Percentiles rank a stretch among this genome's conserved stretches.
These are phyloP conservation scores for Ganoderma resinaceum DNA, from an alignment of 1,284 basidiomycete species.

Conservation along the genomic window DNA sequence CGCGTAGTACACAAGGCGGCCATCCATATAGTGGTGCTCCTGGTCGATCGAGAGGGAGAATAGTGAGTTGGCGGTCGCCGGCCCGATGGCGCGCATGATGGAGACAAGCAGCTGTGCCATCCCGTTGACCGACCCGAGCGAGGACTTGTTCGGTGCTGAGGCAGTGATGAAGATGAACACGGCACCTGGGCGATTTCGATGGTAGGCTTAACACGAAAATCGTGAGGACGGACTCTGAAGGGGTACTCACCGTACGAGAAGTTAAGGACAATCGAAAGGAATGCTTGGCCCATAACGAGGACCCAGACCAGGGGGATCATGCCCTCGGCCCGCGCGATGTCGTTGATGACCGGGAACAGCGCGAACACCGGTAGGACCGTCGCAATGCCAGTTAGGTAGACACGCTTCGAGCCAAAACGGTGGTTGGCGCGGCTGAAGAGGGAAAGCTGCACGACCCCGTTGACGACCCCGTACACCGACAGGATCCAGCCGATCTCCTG, in stretches of 20 bases:
- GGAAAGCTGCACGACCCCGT: constrained; percentile 60
- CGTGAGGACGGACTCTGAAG: background rate
- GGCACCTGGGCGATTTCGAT: constrained; percentile 49
- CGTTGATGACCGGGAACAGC: constrained; percentile 62
- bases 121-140: constrained; percentile 61
- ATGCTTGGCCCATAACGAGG: constrained; percentile 57
- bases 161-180: constrained; percentile 60
- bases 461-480: constrained; percentile 57
- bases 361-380: constrained; percentile 57
- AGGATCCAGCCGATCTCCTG: constrained; percentile 40
- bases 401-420: constrained; percentile 55
- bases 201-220: background rate
- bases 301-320: constrained; percentile 53
- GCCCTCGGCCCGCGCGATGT: constrained; percentile 50
- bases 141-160: constrained; percentile 43
- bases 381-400: constrained; percentile 57
- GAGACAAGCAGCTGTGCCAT: constrained; percentile 62
- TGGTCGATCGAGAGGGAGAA: constrained; percentile 48
- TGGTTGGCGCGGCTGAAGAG: constrained; percentile 60
- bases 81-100: constrained; percentile 59
- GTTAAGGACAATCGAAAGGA: constrained; percentile 54
- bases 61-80: constrained; percentile 49
- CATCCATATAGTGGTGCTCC: constrained; percentile 57
- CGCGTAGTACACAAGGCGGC: constrained; percentile 67
- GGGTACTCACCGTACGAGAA: constrained; percentile 59